These are phyloP conservation scores for Ottelia alismoides DNA, from an alignment of 106 monocot genomes.

Conservation along the genomic window DNA sequence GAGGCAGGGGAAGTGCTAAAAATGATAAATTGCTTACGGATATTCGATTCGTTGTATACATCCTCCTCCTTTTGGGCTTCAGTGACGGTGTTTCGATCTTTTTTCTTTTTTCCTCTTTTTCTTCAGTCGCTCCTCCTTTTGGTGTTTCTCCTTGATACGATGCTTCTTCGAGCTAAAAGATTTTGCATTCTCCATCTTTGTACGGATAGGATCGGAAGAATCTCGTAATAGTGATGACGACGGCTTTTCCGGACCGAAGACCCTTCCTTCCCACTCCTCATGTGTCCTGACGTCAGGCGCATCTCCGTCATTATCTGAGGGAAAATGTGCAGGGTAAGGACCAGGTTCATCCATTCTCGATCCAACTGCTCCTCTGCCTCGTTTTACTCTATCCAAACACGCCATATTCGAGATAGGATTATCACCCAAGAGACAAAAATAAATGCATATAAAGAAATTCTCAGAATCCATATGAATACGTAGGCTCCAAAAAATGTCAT, in stretches of 20 bases:
- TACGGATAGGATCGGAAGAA: background rate
- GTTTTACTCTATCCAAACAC: conserved; percentile 43
- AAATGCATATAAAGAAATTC: too few species aligned
- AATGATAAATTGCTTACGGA: too few species aligned
- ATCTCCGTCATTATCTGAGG: conserved; percentile 5
- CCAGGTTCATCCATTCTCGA: conserved; percentile 97
- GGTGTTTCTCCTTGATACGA: conserved; percentile 16
- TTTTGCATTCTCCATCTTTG: background rate
- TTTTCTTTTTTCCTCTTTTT: conserved; percentile 33
- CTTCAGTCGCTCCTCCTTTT: conserved; percentile 10
- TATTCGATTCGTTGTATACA: too few species aligned
- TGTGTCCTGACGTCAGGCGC: conserved; percentile 14
- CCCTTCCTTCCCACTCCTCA: conserved; percentile 29
- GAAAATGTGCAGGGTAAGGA: conserved; percentile 32
- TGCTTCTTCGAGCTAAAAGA: conserved; percentile 8
- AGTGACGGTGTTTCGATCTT: conserved; percentile 26
- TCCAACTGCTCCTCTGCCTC: conserved; percentile 82
- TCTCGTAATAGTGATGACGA: conserved; percentile 15
- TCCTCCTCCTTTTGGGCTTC: too few species aligned
- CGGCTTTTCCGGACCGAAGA: conserved; percentile 71
- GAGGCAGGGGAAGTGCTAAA: too few species aligned
- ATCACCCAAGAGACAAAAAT: too few species aligned
- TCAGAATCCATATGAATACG: too few species aligned
- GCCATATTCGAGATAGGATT: too few species aligned
- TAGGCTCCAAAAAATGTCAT: too few species aligned